Base-by-base conservation (phyloP, 768 basidiomycete species). In the Hypholoma fasciculare region DNA sequence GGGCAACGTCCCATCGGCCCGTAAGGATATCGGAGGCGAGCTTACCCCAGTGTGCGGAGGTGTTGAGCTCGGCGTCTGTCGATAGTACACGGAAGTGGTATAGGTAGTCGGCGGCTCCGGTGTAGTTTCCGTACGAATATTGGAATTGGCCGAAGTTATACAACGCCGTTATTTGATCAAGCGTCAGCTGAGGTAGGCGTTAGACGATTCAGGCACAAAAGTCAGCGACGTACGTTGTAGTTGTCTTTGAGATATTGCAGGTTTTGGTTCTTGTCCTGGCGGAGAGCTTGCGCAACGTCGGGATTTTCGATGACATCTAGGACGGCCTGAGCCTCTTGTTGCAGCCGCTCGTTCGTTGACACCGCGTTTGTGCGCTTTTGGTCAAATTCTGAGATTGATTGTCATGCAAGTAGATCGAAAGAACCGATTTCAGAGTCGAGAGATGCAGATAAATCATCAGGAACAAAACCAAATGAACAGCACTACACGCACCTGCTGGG, bases 121-220 rank as follows among this genome's bases (percentile, higher is more conserved):
- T 89, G 79, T 99, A 99, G 74, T 94, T 94, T 44, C 97, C 97
- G 72, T 93, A 93, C n/a, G 96, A 92, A 76, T 94, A 99, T 76
- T 97, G 96, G 79, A 96, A 98, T 70, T 98, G 91, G 54, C 97
- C 97, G 75, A 96, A 98, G 76, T 95, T 94, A 80, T 99, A 98
- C 8, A 99, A 79, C 1, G 92, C 92, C 43, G 88, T 92, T 70
- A 98, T 97, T 85, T 97, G 93, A 58, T 96, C 95, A 59, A 95
- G 78, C 14, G 91, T 94, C 57, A 99, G 86, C 96, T 98, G 72
- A 0, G 16, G 2, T 51, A n/a, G 20, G 39, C 16, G 30, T 19
- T 12, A 44, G 51, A 36, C 39, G 44, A 49, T 43, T n/a, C 48
- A 42, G 17, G 5, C 46, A 50, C 26, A 49, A 57, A 57, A 53